These are phyloP conservation scores for Paramyrothecium sp. DNA, from an alignment of 2,329 filamentous ascomycete species.

Conservation along the genomic window DNA sequence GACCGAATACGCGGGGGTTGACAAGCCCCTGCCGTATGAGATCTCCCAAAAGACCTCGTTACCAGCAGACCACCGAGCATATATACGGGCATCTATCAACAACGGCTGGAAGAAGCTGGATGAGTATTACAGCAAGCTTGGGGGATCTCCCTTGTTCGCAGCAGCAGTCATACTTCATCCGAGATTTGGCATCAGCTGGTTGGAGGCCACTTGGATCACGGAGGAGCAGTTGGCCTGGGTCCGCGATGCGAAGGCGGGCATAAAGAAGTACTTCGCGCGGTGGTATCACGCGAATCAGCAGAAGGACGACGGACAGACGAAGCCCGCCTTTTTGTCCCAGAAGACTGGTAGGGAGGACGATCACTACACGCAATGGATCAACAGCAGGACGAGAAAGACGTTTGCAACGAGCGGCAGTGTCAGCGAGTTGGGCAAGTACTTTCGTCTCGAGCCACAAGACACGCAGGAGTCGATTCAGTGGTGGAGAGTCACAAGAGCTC, in stretches of 20 bases:
- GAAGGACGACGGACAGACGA: too few relatives aligned
- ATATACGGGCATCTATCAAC: background rate
- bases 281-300: slow-evolving; percentile 5
- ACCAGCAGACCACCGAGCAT: too few relatives aligned
- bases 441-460: slow-evolving; percentile 3
- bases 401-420: background rate
- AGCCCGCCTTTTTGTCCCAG: too few relatives aligned
- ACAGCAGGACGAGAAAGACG: background rate
- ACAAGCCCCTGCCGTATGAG: too few relatives aligned
- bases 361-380: too few relatives aligned
- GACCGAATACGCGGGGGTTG: too few relatives aligned
- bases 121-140: slow-evolving; percentile 8
- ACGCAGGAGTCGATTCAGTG: slow-evolving; percentile 5
- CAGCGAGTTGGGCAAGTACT: slow-evolving; percentile 5
- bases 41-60: too few relatives aligned
- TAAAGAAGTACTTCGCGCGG: slow-evolving; percentile 5
- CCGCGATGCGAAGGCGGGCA: slow-evolving; percentile 6
- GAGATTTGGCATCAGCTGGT: slow-evolving; percentile 6
- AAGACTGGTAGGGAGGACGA: too few relatives aligned
- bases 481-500: slow-evolving; percentile 6
- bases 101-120: slow-evolving; percentile 8
- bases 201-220: slow-evolving; percentile 6
- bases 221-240: slow-evolving; percentile 8
- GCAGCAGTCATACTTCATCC: slow-evolving; percentile 6
- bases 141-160: too few relatives aligned